A percentile compares a stretch with the other conserved stretches of the same genome.
Conservation (phyloP, 163 green algal species). For the Scenedesmus sp. region DNA sequence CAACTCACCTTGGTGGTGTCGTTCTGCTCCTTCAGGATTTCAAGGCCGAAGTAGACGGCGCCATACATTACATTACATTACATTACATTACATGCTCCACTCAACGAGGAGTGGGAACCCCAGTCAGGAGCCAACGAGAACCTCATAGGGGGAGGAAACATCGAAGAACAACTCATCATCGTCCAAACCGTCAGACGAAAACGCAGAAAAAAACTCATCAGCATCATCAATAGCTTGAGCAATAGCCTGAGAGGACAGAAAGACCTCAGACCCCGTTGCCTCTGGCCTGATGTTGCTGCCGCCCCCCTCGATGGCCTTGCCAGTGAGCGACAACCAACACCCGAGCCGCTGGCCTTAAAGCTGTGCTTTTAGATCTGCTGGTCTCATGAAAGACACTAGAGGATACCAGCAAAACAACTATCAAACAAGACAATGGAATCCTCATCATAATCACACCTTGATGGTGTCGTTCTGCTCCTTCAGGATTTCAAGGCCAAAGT, state of each 20-base stretch:
- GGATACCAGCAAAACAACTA: too few species aligned
- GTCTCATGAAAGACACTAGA: too few species aligned
- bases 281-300: constrained; percentile 85
- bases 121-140: background rate
- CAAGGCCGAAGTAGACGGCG: constrained; percentile 78
- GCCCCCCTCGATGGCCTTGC: constrained; percentile 67
- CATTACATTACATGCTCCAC: background rate
- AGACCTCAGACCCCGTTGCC: too few species aligned
- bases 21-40: constrained; percentile 69
- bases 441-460: constrained; percentile 43
- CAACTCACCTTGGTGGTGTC: constrained; percentile 64
- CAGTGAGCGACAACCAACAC: too few species aligned
- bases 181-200: too few species aligned
- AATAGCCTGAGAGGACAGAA: too few species aligned
- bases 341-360: too few species aligned
- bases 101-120: background rate
- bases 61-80: constrained; percentile 73
- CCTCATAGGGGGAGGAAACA: too few species aligned
- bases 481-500: constrained; percentile 77
- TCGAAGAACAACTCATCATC: too few species aligned
- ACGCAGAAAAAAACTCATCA: too few species aligned
- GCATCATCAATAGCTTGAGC: constrained; percentile 1
- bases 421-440: too few species aligned
- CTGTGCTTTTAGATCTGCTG: too few species aligned
- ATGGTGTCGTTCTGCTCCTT: constrained; percentile 62